Base-by-base conservation (phyloP, 2,329 filamentous ascomycete genomes). In the Hymenoscyphus infarciens region DNA sequence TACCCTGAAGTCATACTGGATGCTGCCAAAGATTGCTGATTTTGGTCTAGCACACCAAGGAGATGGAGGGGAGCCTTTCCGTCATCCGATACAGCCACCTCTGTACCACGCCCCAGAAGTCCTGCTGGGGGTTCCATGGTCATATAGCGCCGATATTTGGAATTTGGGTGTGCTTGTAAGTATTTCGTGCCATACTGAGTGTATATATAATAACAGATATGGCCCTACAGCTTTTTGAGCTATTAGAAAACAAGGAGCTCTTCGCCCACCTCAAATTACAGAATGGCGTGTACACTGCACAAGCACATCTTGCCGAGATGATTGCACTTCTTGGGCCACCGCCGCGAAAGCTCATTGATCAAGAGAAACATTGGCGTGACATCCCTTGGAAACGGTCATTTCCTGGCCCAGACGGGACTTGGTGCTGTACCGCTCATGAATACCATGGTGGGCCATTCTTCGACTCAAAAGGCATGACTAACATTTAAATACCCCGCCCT, bases 1-100 rank as follows among this genome's bases (percentile, higher is more conserved):
- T 60, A 67, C 63, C 65, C 76, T 76, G 0, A 74, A 71, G 16
- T 42, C 66, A 11, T 33, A 33, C 2, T 66, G 64, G 33, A 75
- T 76, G 0, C 66, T 69, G 0, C 73, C 75, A 0, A 73, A 81
- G 0, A 70, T 82, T 4, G 80, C 79, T 61, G 81, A 84, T 65
- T 81, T 83, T 63, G 80, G 80, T 10, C 79, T 79, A 0, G 80
- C 79, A 2, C 71, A 81, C 2, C 1, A 10, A 0, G 77, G 77
- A 1, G 74, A 76, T 22, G n/a, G 56, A 27, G 62, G 77, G n/a
- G 76, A 78, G 1, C 10, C 31, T 6, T 33, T 33, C 57, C 53
- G 57, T 8, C 71, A 77, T 7, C 72, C 31, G 31, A 33, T 33
- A 33, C 31, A 33, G 31, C 31, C 31, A 33, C 31, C 31, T 33